phyloP scores from a whole-genome alignment of 441 rosid species.

The Gossypium aridum region DNA sequence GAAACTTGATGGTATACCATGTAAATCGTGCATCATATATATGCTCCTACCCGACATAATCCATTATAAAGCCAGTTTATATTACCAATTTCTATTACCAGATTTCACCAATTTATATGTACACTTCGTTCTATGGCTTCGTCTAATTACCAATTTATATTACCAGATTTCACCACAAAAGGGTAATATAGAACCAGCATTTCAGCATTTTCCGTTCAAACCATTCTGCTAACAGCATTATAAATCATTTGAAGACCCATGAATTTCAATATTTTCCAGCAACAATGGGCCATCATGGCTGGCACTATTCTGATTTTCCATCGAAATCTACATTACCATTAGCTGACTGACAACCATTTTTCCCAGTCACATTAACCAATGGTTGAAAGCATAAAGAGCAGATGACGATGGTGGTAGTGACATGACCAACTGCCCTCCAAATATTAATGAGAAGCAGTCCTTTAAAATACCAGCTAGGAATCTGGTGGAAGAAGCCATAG shows the following conservation, averaged over 20 bases:
- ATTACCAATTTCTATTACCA: not conserved
- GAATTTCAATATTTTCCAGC: not conserved
- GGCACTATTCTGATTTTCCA: not conserved
- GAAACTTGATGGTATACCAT: not conserved
- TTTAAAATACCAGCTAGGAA: not conserved
- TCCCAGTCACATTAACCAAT: not conserved
- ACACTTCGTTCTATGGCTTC: not conserved
- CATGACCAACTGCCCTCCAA: slow-evolving; percentile 10
- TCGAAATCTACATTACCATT: slow-evolving; percentile 1
- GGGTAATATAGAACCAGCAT: not conserved
- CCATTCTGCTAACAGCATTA: not conserved
- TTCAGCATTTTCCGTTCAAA: not conserved
- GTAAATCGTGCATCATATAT: not conserved
- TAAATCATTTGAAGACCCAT: not conserved
- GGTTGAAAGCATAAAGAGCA: not conserved
- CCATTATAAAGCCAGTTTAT: not conserved
- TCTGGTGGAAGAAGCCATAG: not conserved
- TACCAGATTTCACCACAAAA: not conserved
- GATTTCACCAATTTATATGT: not conserved
- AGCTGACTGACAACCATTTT: not conserved
- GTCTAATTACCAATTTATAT: not conserved
- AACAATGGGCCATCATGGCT: not conserved
- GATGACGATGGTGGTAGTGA: slow-evolving; percentile 10
- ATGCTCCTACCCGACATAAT: not conserved
- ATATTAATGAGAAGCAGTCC: slow-evolving; percentile 8